Percentiles rank a stretch among this genome's conserved stretches.
These are phyloP conservation scores for Arabidopsis thaliana DNA, from an alignment of 345 rosid genomes.

Conservation along the genomic window DNA sequence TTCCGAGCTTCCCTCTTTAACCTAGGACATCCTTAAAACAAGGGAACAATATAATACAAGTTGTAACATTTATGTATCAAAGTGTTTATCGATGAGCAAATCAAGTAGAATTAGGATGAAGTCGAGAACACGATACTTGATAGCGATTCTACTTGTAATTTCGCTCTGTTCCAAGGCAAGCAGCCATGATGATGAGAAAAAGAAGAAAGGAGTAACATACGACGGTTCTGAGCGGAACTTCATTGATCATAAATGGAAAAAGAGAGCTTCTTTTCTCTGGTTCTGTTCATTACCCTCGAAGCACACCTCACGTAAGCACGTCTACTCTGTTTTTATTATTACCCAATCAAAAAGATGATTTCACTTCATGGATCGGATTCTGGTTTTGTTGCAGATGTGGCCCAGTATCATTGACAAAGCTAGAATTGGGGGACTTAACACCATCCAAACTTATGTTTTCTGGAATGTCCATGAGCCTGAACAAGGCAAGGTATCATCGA, in stretches of 20 bases:
- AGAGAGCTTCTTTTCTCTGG: conserved; percentile 41
- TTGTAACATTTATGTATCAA: neutral
- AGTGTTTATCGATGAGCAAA: neutral
- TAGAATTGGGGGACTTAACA: conserved; percentile 71
- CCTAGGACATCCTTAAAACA: conserved; percentile 29
- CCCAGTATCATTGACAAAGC: conserved; percentile 69
- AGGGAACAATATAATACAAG: conserved; percentile 9
- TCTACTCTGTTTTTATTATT: neutral
- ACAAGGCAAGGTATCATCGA: conserved; percentile 61
- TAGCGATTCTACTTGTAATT: conserved; percentile 31
- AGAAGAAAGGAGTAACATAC: conserved; percentile 27
- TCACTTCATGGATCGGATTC: neutral
- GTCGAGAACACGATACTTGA: conserved; percentile 33
- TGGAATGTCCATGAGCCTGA: conserved; percentile 83
- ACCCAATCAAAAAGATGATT: conserved; percentile 21
- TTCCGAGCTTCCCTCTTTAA: conserved; percentile 40
- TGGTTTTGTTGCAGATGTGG: conserved; percentile 68
- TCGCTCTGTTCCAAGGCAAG: conserved; percentile 19
- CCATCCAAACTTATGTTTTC: conserved; percentile 80
- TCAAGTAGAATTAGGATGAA: conserved; percentile 21
- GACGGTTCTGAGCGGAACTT: conserved; percentile 41
- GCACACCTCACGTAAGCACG: conserved; percentile 37
- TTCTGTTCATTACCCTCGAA: conserved; percentile 43
- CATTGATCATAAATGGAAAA: conserved; percentile 39
- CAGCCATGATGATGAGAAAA: neutral